These are phyloP conservation scores for Centrapalus pauciflorus DNA, from an alignment of 129 eudicot species.

Conservation along the genomic window DNA sequence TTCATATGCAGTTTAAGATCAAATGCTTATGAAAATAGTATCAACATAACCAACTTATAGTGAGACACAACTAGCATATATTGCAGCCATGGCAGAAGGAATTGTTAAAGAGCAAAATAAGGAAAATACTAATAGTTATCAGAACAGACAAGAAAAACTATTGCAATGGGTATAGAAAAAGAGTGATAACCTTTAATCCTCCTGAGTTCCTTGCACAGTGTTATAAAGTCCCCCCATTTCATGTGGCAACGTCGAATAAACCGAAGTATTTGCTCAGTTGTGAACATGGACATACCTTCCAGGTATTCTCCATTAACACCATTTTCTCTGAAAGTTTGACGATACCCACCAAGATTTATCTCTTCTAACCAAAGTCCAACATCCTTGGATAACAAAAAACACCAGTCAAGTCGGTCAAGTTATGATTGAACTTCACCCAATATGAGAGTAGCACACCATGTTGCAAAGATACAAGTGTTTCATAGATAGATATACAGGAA, in stretches of 20 bases:
- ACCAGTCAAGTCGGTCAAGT: neutral
- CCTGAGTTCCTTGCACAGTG: conserved; percentile 91
- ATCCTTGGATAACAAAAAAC: conserved; percentile 45
- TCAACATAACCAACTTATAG: too few species aligned
- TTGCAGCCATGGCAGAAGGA: too few species aligned
- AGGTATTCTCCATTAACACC: conserved; percentile 93
- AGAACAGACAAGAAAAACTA: too few species aligned
- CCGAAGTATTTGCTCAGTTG: conserved; percentile 86
- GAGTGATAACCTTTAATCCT: conserved; percentile 71
- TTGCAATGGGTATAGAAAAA: conserved; percentile 6
- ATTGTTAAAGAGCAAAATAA: too few species aligned
- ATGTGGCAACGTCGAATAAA: conserved; percentile 90
- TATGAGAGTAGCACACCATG: neutral
- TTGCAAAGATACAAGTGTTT: too few species aligned
- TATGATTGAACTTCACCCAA: neutral
- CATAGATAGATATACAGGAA: too few species aligned
- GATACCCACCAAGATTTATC: conserved; percentile 80
- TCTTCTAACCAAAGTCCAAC: conserved; percentile 90
- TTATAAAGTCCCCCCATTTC: conserved; percentile 97
- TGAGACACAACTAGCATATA: too few species aligned
- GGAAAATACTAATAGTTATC: too few species aligned
- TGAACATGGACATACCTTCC: conserved; percentile 95
- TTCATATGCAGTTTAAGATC: too few species aligned
- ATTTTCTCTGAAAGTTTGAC: conserved; percentile 66
- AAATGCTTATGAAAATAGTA: too few species aligned